These are phyloP conservation scores for Nemania sp. DNA, from an alignment of 2,329 filamentous ascomycete genomes.

Conservation along the genomic window DNA sequence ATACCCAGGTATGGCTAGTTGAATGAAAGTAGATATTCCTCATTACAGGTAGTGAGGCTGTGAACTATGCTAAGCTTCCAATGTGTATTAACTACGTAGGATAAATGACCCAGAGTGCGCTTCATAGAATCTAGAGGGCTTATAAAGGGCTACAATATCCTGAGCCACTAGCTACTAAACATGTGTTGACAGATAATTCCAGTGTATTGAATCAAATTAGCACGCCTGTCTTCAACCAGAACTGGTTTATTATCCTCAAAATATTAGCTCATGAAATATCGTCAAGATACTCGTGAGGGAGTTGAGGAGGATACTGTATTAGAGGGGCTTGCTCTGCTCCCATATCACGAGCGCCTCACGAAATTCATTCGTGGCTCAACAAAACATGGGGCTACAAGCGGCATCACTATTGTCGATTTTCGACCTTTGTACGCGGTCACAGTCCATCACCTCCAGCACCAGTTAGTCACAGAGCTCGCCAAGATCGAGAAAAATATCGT, in stretches of 20 bases:
- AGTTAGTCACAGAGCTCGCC: slow-evolving; percentile 18
- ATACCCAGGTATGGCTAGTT: too few relatives aligned
- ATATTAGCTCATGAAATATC: slow-evolving; percentile 37
- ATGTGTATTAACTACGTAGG: background rate
- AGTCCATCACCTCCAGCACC: slow-evolving; percentile 31
- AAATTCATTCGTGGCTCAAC: slow-evolving; percentile 33
- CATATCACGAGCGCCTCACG: slow-evolving; percentile 30
- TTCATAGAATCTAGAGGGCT: background rate
- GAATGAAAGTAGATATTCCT: too few relatives aligned
- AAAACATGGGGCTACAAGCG: slow-evolving; percentile 25
- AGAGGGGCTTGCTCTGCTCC: slow-evolving; percentile 27
- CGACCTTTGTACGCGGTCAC: slow-evolving; percentile 31
- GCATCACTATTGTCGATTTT: slow-evolving; percentile 31
- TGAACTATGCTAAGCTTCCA: background rate
- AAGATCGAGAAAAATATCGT: slow-evolving; percentile 15
- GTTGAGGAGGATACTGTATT: slow-evolving; percentile 18
- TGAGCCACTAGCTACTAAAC: background rate
- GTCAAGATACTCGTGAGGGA: slow-evolving; percentile 6
- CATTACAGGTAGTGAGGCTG: background rate
- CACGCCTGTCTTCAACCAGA: slow-evolving; percentile 9
- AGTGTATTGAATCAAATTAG: too few relatives aligned
- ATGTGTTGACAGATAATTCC: too few relatives aligned
- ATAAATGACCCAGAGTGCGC: background rate
- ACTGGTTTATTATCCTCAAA: slow-evolving; percentile 6
- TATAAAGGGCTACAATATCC: background rate